Evolutionary conservation across 176 grass and related monocot genomes (phyloP), one percentile per base, ranked within the genome.

Genomic region (Cocos nucifera): DNA sequence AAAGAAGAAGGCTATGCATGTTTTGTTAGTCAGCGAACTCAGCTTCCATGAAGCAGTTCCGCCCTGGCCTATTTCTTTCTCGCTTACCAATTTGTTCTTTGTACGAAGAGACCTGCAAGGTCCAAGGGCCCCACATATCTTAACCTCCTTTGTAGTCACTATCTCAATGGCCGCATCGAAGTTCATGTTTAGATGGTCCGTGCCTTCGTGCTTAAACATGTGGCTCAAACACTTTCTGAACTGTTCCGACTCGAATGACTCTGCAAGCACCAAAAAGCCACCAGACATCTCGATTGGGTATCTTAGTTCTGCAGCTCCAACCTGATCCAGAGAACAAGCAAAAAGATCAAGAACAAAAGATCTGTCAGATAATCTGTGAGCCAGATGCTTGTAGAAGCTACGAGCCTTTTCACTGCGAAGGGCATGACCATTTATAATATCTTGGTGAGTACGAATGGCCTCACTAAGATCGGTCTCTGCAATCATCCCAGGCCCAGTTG

Each of bases 121-220:
- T 61, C 93, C 93, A 74, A 98, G 76, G 59, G 93, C 93, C 73
- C 93, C 93, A 65, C 93, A 98, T 69, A 92, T 92, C 57, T 89
- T 98, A 17, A 98, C 73, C 64, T 98, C 93, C 61, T 80, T 92
- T 78, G 93, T 89, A 39, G 93, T 83, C 51, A 98, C 81, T 67
- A 98, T 69, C 50, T 98, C 84, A 65, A 92, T 83, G 0, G 70
- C 88, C 17, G 81, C 88, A 78, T 92, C 89, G 26, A 89, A 88
- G 65, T 92, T 92, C 93, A 92, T 98, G 76, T 78, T 61, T 70
- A 98, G 79, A 66, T 92, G 76, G 39, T 74, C 67, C 10, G 59
- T 66, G 23, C 71, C 79, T 16, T 90, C 79, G 61, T 63, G 76
- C 56, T 85, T 83, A 73, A 98, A 92, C 21, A 91, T 77, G 53